Conservation (phyloP, 345 rosid species). For the Citrus cavaleriei region DNA sequence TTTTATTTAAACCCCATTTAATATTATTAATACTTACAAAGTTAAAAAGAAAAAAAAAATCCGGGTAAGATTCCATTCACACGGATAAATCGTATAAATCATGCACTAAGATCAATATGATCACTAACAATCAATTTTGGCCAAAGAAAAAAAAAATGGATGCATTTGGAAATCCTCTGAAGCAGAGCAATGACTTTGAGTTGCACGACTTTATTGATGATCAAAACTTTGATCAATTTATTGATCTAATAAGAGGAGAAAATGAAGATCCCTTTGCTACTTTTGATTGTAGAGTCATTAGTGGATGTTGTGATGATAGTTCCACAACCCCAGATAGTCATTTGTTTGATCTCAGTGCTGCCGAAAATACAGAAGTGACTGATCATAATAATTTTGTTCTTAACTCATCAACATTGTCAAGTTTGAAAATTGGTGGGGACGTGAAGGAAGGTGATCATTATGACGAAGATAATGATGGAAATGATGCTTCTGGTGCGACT, state of each 20-base stretch:
- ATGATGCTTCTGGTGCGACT: conserved; percentile 49
- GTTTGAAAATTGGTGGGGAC: conserved; percentile 28
- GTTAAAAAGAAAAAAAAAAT: background rate
- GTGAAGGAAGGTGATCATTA: conserved; percentile 4
- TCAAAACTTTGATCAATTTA: conserved; percentile 57
- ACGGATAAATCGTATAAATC: too few species aligned
- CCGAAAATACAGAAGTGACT: conserved; percentile 12
- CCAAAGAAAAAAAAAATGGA: conserved; percentile 5
- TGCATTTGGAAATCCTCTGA: conserved; percentile 10
- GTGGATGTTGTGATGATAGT: conserved; percentile 26
- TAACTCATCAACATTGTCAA: conserved; percentile 29
- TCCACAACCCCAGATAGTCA: conserved; percentile 28
- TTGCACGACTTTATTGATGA: conserved; percentile 45
- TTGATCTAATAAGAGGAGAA: conserved; percentile 51
- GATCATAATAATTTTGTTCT: conserved; percentile 26
- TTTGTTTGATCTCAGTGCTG: conserved; percentile 1
- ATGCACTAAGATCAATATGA: background rate
- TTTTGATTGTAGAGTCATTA: conserved; percentile 33
- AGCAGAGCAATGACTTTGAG: conserved; percentile 33
- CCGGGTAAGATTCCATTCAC: background rate
- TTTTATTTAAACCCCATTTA: too few species aligned
- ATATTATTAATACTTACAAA: background rate
- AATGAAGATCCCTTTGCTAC: conserved; percentile 20
- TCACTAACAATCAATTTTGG: too few species aligned
- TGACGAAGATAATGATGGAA: conserved; percentile 39